Evolutionary conservation across 805 yeast species (phyloP), one percentile per base, ranked within the genome.

Genomic region (Hanseniaspora valbyensis): DNA sequence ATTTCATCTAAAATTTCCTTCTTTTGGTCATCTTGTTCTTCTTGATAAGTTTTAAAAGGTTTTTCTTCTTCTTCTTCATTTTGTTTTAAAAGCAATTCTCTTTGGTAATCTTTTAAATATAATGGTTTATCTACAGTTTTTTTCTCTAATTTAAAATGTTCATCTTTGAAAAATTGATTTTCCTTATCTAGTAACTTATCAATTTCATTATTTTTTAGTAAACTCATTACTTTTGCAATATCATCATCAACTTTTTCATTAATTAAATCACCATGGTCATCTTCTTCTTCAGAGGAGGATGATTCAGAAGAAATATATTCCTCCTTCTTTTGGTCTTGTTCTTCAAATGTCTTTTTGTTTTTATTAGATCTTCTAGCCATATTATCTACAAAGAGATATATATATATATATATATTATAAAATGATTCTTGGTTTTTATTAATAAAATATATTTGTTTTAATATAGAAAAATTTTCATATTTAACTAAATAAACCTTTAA

Each of bases 61-160:
- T 86, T 90, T 52, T 83, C 92, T 53, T 72, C 73, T 63, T 86
- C 86, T 55, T 81, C 77, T 1, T 70, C 78, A 18, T 76, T 38
- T 71, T 74, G 10, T 89, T 90, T 71, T n/a, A 92, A 68, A 32
- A 89, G 65, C 56, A 79, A 83, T 78, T 78, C 77, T 63, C 97
- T 74, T 62, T 92, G 96, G 61, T 89, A 92, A 64, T 92, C 98
- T 58, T 89, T 88, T 65, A 92, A 74, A 63, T 81, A 86, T 52
- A 92, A 71, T 9, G 97, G 96, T 61, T 84, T 85, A 30, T 58
- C 59, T n/a, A 63, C 66, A 19, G 70, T 71, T 2, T 65, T 68
- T 21, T 73, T 80, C 22, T 43, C 48, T 7, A 50, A 22, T 13
- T 30, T 41, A 25, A 43, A 43, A 33, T 36, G 24, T 3, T 80